Evolutionary conservation across 495 filamentous ascomycete genomes (phyloP).

Genomic region (Astrocystis sublimbata): DNA sequence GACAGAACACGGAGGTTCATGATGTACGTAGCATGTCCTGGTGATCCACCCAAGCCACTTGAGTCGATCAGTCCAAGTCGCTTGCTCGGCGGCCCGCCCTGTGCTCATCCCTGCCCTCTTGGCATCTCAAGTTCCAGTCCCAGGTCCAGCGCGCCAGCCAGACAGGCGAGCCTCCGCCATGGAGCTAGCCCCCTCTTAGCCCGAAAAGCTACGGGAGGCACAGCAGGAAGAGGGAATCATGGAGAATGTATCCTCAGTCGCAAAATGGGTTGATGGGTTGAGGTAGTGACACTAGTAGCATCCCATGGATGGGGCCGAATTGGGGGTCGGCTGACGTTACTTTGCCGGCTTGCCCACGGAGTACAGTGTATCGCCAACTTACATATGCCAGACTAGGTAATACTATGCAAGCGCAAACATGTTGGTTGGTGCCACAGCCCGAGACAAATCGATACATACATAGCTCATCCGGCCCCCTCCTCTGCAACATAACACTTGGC

Average conservation of each 20-base stretch:
- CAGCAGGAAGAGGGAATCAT: slow-evolving; percentile 17
- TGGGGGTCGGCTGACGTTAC: slow-evolving; percentile 15
- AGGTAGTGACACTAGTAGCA: no score
- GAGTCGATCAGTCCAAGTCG: slow-evolving; percentile 1
- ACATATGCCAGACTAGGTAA: background rate
- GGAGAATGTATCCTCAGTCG: slow-evolving; percentile 5
- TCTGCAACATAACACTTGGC: background rate
- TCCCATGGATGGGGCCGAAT: background rate
- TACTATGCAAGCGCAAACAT: background rate
- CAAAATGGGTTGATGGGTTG: background rate
- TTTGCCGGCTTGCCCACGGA: no score
- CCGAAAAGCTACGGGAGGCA: slow-evolving; percentile 9
- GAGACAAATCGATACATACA: slow-evolving; percentile 10
- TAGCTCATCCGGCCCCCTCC: background rate
- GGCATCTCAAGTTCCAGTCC: background rate
- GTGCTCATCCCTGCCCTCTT: background rate
- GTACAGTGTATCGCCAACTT: background rate
- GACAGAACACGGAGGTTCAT: background rate
- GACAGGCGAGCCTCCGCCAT: background rate
- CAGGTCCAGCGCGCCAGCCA: background rate
- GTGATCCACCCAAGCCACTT: slow-evolving; percentile 2
- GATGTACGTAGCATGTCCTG: no score
- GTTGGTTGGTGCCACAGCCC: background rate
- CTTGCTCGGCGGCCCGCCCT: background rate
- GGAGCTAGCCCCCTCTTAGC: slow-evolving; percentile 10